Evolutionary conservation across 2,329 filamentous ascomycete species (phyloP), one percentile per base, ranked within the genome.

Genomic region (Endoconidiophora laricicola): DNA sequence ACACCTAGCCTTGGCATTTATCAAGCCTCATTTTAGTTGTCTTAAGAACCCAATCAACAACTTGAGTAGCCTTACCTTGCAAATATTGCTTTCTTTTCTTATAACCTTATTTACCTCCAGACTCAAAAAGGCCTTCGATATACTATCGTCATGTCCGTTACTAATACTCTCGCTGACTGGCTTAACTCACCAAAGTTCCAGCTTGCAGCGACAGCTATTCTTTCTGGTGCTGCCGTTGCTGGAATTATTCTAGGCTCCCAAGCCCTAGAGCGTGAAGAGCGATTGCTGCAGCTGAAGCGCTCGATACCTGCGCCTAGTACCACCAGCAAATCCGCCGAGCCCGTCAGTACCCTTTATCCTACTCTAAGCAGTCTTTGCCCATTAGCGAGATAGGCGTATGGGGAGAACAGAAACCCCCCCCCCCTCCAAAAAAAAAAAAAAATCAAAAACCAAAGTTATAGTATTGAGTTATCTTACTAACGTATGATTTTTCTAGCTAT

Each of bases 151-250:
- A 43, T 41, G 10, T 53, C 50, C 54, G 49, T 52, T 52, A 46
- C 48, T 49, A 22, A 16, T 22, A 53, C 47, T 22, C 47, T 53
- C 14, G 33, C 51, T 3, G 51, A 53, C 24, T 53, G 51, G 51
- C 51, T 53, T 12, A 44, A 58, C 38, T 71, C 65, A 57, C 64
- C 69, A 33, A 69, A 68, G 23, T 60, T 72, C 40, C 84, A 87
- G 61, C 68, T 91, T 36, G 73, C 78, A 16, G 75, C 80, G 2
- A 86, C 84, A 0, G 85, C 85, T 2, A 68, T 85, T 20, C 65
- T 76, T 12, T 81, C 78, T 0, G 78, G 77, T 16, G 72, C 71
- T 6, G 67, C 77, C 0, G 77, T 74, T 23, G 77, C 77, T 2
- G 69, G 69, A n/a, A 66, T 76, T 6, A 69, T 83, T 29, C 63